phyloP scores from a whole-genome alignment of 2,329 filamentous ascomycete genomes.

The Conoideocrella luteorostrata region DNA sequence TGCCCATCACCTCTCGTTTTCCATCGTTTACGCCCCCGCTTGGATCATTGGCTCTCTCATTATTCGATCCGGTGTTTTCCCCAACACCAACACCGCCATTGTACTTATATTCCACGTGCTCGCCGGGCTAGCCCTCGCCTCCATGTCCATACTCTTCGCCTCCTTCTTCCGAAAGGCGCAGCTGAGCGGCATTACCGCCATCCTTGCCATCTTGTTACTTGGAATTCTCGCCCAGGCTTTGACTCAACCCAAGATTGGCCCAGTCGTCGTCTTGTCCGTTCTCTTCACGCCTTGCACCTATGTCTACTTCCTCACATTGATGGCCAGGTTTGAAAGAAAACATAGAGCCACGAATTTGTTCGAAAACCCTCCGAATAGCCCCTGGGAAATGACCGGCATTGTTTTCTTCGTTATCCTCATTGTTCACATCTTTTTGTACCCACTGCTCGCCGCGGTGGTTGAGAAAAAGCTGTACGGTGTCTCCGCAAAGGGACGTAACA shows the following conservation, averaged over 20 bases:
- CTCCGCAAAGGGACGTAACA: slow-evolving; percentile 53
- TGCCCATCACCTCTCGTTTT: slow-evolving; percentile 74
- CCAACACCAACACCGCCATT: slow-evolving; percentile 55
- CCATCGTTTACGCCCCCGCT: slow-evolving; percentile 70
- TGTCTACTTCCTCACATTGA: slow-evolving; percentile 68
- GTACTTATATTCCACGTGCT: slow-evolving; percentile 70
- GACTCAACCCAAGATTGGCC: slow-evolving; percentile 52
- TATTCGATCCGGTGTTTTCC: slow-evolving; percentile 57
- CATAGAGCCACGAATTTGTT: slow-evolving; percentile 54
- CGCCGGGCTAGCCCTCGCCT: slow-evolving; percentile 69
- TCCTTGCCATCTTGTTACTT: slow-evolving; percentile 66
- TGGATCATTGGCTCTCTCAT: slow-evolving; percentile 74
- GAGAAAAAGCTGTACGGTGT: slow-evolving; percentile 74
- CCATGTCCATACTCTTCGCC: slow-evolving; percentile 73
- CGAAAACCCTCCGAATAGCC: slow-evolving; percentile 54
- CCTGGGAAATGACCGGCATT: slow-evolving; percentile 66
- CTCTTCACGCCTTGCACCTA: slow-evolving; percentile 86
- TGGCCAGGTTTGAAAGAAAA: slow-evolving; percentile 69
- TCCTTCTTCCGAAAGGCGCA: slow-evolving; percentile 84
- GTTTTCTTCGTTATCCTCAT: slow-evolving; percentile 71
- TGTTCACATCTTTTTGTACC: slow-evolving; percentile 72
- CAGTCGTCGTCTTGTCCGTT: slow-evolving; percentile 63
- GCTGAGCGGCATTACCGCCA: slow-evolving; percentile 74
- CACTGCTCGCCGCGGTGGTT: slow-evolving; percentile 65
- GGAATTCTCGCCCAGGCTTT: slow-evolving; percentile 78